A percentile compares a stretch with the other conserved stretches of the same genome.
These are phyloP conservation scores for Seiridium cupressi DNA, from an alignment of 2,329 filamentous ascomycete species.

Conservation along the genomic window DNA sequence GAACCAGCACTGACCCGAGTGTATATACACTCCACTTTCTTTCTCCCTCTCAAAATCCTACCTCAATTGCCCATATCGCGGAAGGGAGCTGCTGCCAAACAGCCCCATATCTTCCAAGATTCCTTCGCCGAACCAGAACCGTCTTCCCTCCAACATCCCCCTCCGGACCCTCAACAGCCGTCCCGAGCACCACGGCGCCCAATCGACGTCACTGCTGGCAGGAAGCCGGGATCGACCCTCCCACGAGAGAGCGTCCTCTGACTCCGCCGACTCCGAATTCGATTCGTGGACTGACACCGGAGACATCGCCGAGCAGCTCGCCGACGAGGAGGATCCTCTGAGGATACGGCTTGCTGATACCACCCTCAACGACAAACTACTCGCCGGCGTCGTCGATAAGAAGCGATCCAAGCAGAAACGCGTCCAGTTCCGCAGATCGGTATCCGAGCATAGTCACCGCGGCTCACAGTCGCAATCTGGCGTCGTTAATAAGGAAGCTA, in stretches of 20 bases:
- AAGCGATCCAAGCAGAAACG: slow-evolving; percentile 53
- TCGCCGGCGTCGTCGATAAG: slow-evolving; percentile 47
- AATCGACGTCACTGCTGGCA: slow-evolving; percentile 46
- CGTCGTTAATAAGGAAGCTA: slow-evolving; percentile 69
- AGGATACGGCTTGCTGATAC: slow-evolving; percentile 66
- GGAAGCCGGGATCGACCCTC: slow-evolving; percentile 40
- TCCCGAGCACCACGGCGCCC: slow-evolving; percentile 33
- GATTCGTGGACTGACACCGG: slow-evolving; percentile 89
- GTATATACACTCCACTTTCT: slow-evolving; percentile 20
- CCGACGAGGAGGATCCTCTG: slow-evolving; percentile 78
- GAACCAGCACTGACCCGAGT: slow-evolving; percentile 8
- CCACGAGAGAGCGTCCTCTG: slow-evolving; percentile 44
- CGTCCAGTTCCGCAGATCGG: slow-evolving; percentile 64
- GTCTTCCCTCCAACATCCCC: slow-evolving; percentile 82
- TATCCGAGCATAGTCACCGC: slow-evolving; percentile 35
- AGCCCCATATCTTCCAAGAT: slow-evolving; percentile 82
- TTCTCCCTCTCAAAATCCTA: slow-evolving; percentile 25
- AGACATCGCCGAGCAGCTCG: slow-evolving; percentile 89
- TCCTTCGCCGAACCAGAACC: slow-evolving; percentile 68
- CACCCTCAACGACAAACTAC: slow-evolving; percentile 55
- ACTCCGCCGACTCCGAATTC: slow-evolving; percentile 64
- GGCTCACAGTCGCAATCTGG: slow-evolving; percentile 36
- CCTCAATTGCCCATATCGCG: slow-evolving; percentile 35
- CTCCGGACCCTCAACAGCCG: slow-evolving; percentile 67
- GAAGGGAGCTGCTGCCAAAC: slow-evolving; percentile 71